Evolutionary conservation across 352 stramenopile genomes (phyloP), one percentile per base, ranked within the genome.

Genomic region (Phytophthora tentaculata): DNA sequence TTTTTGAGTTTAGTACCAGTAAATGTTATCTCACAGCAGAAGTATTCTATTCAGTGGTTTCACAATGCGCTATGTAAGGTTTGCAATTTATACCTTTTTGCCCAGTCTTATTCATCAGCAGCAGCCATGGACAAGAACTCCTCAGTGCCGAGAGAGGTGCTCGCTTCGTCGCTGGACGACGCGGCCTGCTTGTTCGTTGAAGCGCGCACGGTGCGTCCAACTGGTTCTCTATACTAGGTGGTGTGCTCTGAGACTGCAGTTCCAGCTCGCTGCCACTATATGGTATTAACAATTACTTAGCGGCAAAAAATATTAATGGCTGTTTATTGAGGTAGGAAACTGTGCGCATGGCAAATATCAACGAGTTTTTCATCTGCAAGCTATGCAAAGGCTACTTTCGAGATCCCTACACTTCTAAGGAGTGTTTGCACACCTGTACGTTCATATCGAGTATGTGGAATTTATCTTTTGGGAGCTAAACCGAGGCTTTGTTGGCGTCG

Each of bases 361-460:
- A 86, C 55, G 61, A 79, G 35, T 83, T 88, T 43, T 83, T 91
- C 51, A 70, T 83, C 48, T 95, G 85, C 64, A 74, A 63, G 39
- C 47, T 95, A 16, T 95, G 87, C 69, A 65, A 78, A 12, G 87
- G 87, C 13, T 94, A 94, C 63, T 71, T 91, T 19, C 72, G 76
- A 16, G 82, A 92, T 47, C 78, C 87, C 0, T 85, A 91, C 49
- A 90, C 83, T 50, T 83, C 92, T 47, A 86, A 88, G 45, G 87
- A 95, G 69, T 95, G 87, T 63, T 69, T 91, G 23, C 83, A 94
- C 58, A 91, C 87, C 1, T 95, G 85, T 93, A 76, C 61, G 80
- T 66, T 7, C n/a, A 19, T n/a, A 19, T n/a, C 10, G 28, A 32
- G 20, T 20, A 48, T 32, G 17, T 39, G 23, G 28, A 4, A 32